phyloP scores from a whole-genome alignment of 1,284 basidiomycete species.

The Pisolithus thermaeus region DNA sequence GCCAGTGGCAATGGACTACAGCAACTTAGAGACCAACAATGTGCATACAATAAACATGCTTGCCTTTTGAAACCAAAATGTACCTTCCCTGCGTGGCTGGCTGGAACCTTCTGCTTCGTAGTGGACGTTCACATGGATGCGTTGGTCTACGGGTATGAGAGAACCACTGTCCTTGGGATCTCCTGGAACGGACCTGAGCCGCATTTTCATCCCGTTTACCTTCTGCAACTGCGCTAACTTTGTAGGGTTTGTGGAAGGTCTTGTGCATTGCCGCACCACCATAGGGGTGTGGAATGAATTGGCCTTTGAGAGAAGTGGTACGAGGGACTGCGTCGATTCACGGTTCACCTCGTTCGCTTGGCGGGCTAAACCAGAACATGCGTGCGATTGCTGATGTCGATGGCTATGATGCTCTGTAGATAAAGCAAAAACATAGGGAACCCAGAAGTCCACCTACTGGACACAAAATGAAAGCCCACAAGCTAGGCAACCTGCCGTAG shows the following conservation, averaged over 20 bases:
- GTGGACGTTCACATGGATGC: slow-evolving; percentile 51
- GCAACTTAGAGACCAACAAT: slow-evolving; percentile 5
- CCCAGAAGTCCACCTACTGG: slow-evolving; percentile 35
- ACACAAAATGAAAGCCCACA: slow-evolving; percentile 50
- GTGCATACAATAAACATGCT: not conserved
- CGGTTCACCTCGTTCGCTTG: slow-evolving; percentile 6
- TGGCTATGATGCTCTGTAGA: slow-evolving; percentile 38
- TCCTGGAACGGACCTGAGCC: slow-evolving; percentile 57
- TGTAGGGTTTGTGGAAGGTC: slow-evolving; percentile 43
- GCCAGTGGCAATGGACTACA: slow-evolving; percentile 40
- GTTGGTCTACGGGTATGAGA: slow-evolving; percentile 44
- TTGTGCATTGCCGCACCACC: slow-evolving; percentile 21
- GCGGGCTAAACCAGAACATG: slow-evolving; percentile 32
- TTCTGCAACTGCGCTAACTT: slow-evolving; percentile 51
- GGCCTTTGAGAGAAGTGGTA: slow-evolving; percentile 44
- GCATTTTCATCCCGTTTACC: slow-evolving; percentile 66
- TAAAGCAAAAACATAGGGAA: slow-evolving; percentile 1
- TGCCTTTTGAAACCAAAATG: slow-evolving; percentile 67
- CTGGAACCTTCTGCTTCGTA: slow-evolving; percentile 7
- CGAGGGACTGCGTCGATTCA: slow-evolving; percentile 45
- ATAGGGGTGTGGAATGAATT: slow-evolving; percentile 35
- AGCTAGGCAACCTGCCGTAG: slow-evolving; percentile 12
- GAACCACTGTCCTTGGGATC: slow-evolving; percentile 49
- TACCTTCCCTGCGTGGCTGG: slow-evolving; percentile 28
- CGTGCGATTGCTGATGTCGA: slow-evolving; percentile 53